A percentile compares a stretch with the other conserved stretches of the same genome.
phyloP scores from a whole-genome alignment of 441 rosid species.

The Flueggea neowawraea region DNA sequence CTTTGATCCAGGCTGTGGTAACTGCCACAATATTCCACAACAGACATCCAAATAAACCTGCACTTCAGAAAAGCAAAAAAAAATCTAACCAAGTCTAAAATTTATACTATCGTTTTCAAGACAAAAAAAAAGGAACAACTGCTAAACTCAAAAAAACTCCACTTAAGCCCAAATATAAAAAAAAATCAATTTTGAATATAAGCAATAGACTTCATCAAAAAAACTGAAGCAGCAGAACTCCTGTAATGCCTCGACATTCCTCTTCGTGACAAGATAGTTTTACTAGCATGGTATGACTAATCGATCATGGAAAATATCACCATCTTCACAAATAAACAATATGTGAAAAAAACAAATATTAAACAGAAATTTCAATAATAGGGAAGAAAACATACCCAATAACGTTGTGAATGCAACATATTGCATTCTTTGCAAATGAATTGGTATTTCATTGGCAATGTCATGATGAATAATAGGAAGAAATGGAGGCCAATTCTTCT shows the following conservation, averaged over 20 bases:
- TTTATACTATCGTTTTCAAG: too few species aligned
- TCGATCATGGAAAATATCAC: neutral
- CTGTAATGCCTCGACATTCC: too few species aligned
- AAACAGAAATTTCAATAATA: conserved; percentile 1
- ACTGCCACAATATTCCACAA: conserved; percentile 92
- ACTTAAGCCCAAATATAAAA: too few species aligned
- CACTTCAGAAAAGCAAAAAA: conserved; percentile 13
- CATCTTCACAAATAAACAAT: neutral
- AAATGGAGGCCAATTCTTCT: conserved; percentile 94
- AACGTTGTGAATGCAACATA: conserved; percentile 94
- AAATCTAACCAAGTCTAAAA: neutral
- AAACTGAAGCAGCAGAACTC: too few species aligned
- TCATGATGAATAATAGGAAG: conserved; percentile 95
- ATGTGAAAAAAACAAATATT: neutral
- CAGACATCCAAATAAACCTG: conserved; percentile 83
- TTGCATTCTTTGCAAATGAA: conserved; percentile 85
- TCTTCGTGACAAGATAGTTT: too few species aligned
- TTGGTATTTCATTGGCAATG: conserved; percentile 89
- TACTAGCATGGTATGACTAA: neutral
- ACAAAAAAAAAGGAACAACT: too few species aligned
- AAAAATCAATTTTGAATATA: too few species aligned
- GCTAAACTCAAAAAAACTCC: too few species aligned
- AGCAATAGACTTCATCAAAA: too few species aligned
- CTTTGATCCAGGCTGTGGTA: conserved; percentile 89
- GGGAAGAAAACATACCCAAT: conserved; percentile 55